Evolutionary conservation across 2,329 filamentous ascomycete genomes (phyloP).

Genomic region (Byssoonygena ceratinophila): DNA sequence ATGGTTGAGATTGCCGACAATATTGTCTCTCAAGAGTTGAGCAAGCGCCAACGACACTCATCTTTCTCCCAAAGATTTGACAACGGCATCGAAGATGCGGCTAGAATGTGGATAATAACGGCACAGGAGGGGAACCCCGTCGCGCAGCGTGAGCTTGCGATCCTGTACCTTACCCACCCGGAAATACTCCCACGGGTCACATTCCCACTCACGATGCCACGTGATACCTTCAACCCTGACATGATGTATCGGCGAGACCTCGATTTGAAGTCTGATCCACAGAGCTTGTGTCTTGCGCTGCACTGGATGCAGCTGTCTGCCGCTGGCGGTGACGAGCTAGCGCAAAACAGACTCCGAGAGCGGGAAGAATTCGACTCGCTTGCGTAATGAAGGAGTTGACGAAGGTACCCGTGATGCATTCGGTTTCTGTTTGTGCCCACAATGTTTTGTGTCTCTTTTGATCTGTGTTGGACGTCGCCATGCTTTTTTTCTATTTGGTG

Average conservation of each 20-base stretch:
- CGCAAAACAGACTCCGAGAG: conserved; percentile 70
- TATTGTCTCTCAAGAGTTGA: conserved; percentile 50
- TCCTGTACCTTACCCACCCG: conserved; percentile 86
- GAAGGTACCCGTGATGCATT: not conserved
- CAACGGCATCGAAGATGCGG: conserved; percentile 56
- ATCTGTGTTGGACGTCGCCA: not conserved
- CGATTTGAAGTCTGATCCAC: conserved; percentile 64
- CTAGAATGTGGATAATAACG: conserved; percentile 81
- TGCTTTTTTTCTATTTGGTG: conserved; percentile 1
- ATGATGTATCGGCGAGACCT: conserved; percentile 59
- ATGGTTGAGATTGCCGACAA: conserved; percentile 68
- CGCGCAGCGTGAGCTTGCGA: conserved; percentile 83
- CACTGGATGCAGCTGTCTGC: conserved; percentile 95
- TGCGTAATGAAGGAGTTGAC: conserved; percentile 30
- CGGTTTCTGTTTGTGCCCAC: not conserved
- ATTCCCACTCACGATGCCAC: conserved; percentile 69
- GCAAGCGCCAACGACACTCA: conserved; percentile 26
- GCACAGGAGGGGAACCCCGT: conserved; percentile 83
- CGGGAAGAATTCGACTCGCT: conserved; percentile 52
- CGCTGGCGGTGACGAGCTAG: conserved; percentile 73
- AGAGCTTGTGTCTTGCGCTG: conserved; percentile 83
- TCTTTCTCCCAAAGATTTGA: conserved; percentile 24
- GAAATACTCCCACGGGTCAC: conserved; percentile 71
- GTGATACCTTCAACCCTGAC: conserved; percentile 82
- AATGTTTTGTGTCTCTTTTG: conserved; percentile 5